Percentiles rank a stretch among this genome's conserved stretches.
Conservation (phyloP, 2,329 filamentous ascomycete genomes). For the Cryphonectria japonica region DNA sequence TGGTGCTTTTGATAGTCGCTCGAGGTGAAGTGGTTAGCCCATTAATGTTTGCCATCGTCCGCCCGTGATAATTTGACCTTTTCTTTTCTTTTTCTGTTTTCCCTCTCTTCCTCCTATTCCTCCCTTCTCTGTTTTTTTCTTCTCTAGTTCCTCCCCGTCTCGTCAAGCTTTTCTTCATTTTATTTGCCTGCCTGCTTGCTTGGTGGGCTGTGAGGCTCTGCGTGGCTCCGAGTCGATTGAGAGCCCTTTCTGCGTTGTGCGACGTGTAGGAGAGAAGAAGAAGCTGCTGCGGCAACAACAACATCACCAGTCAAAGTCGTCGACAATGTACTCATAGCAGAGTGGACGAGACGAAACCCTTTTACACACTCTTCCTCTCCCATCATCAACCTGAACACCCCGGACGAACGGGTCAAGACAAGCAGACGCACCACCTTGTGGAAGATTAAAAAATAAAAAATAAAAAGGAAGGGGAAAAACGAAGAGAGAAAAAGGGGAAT, state of each 20-base stretch:
- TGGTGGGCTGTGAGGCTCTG: not conserved
- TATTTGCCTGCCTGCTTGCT: not conserved
- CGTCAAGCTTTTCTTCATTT: not conserved
- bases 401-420: constrained; percentile 6
- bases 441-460: not conserved
- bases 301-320: not conserved
- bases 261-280: not conserved
- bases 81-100: not conserved
- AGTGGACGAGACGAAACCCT: constrained; percentile 5
- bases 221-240: not conserved
- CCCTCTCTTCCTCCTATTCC: constrained; percentile 1
- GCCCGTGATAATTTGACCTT: not conserved
- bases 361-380: not conserved
- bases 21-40: not conserved
- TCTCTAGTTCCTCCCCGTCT: not conserved
- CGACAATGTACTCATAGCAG: constrained; percentile 25
- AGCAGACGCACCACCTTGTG: not conserved
- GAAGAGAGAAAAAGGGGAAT: not conserved
- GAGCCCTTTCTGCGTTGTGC: not conserved
- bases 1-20: constrained; percentile 16
- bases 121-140: constrained; percentile 1
- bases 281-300: too few relatives aligned
- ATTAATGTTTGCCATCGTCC: constrained; percentile 1
- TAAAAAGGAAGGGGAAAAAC: not conserved
- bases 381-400: not conserved